A percentile compares a stretch with the other conserved stretches of the same genome.
Conservation (phyloP, 345 rosid species). For the Sisymbrium irio region DNA sequence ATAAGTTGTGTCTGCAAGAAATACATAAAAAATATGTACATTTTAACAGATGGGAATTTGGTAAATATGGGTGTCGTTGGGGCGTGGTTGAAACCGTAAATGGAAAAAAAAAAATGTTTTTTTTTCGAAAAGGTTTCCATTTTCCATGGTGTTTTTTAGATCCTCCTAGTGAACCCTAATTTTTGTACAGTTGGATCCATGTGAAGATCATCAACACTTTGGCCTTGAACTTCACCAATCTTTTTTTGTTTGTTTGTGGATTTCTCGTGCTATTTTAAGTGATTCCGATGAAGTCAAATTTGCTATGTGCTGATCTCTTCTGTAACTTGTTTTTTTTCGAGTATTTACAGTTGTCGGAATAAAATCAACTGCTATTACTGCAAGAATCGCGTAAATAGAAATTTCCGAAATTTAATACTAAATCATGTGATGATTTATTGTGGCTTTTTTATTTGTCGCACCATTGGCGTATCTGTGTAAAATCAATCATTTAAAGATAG, state of each 20-base stretch:
- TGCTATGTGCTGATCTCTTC: constrained; percentile 5
- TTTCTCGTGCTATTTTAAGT: not conserved
- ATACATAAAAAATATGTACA: constrained; percentile 15
- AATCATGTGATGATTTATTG: not conserved
- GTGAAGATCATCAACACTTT: constrained; percentile 22
- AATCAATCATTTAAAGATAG: constrained; percentile 41
- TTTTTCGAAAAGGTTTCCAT: not conserved
- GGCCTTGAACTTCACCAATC: constrained; percentile 1
- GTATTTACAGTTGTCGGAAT: not conserved
- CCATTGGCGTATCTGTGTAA: not conserved
- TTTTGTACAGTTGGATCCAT: constrained; percentile 28
- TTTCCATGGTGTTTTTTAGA: constrained; percentile 22
- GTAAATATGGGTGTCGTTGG: constrained; percentile 22
- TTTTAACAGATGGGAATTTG: constrained; percentile 17
- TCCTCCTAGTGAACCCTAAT: constrained; percentile 26
- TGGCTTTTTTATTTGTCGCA: not conserved
- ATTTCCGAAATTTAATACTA: not conserved
- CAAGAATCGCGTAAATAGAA: not conserved
- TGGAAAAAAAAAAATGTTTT: not conserved
- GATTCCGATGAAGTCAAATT: not conserved
- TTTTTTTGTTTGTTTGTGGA: not conserved
- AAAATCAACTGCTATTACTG: not conserved
- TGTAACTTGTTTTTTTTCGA: not conserved
- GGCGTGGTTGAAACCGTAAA: constrained; percentile 15
- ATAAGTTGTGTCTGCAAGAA: not conserved